A percentile compares a stretch with the other conserved stretches of the same genome.
phyloP scores from a whole-genome alignment of 2,329 filamentous ascomycete species.

The Penicillium sp. region DNA sequence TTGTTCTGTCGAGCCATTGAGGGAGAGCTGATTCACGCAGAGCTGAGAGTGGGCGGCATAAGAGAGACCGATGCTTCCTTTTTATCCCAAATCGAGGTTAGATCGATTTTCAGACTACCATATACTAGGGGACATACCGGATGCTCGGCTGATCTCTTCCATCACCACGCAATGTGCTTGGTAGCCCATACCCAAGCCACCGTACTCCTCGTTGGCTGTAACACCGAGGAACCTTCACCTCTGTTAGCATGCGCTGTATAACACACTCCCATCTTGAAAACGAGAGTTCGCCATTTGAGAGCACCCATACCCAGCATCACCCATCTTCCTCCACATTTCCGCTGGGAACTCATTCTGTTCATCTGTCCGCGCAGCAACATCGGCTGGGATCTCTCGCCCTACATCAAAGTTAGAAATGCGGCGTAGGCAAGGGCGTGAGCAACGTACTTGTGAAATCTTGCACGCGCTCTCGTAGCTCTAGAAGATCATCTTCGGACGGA shows the following conservation, averaged over 20 bases:
- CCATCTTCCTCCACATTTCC: constrained; percentile 90
- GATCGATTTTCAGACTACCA: neutral
- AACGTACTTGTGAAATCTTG: constrained; percentile 72
- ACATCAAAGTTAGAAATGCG: constrained; percentile 2
- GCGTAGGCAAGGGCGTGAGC: neutral
- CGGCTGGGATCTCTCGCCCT: constrained; percentile 80
- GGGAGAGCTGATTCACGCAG: constrained; percentile 91
- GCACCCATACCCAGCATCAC: constrained; percentile 66
- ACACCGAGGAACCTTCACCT: constrained; percentile 72
- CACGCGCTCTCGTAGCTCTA: constrained; percentile 77
- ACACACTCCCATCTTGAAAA: neutral
- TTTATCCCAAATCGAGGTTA: neutral
- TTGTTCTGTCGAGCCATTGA: constrained; percentile 78
- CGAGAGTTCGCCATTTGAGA: neutral
- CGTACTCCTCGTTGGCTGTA: constrained; percentile 88
- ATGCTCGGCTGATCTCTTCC: constrained; percentile 89
- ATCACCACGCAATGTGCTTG: constrained; percentile 94
- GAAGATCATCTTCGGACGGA: constrained; percentile 69
- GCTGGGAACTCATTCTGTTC: constrained; percentile 81
- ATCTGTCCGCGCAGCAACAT: constrained; percentile 80
- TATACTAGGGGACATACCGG: constrained; percentile 48
- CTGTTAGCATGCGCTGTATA: neutral
- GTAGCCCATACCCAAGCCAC: constrained; percentile 87
- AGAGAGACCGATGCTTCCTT: constrained; percentile 63
- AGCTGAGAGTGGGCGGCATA: constrained; percentile 96